phyloP scores from a whole-genome alignment of 2,329 filamentous ascomycete genomes.

The Ceratocystis cacaofunesta region DNA sequence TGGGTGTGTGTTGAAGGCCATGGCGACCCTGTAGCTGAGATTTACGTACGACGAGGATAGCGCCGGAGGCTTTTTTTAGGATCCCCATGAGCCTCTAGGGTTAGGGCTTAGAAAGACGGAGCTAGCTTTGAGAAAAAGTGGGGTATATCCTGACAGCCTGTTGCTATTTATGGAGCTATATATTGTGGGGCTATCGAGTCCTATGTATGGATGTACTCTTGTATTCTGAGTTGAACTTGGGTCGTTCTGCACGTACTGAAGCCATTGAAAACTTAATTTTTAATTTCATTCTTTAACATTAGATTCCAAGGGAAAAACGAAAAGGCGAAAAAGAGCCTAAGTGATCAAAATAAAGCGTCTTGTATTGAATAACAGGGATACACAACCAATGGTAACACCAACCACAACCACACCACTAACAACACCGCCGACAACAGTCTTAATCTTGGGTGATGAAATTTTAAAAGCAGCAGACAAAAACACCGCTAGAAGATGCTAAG shows the following conservation, averaged over 20 bases:
- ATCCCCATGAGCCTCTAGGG: not conserved
- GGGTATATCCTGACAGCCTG: not conserved
- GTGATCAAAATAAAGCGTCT: no score
- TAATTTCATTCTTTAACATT: not conserved
- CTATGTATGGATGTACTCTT: no score
- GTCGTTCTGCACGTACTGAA: not conserved
- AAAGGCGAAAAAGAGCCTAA: no score
- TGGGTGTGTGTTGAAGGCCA: constrained; percentile 53
- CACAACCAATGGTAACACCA: no score
- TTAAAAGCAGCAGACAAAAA: not conserved
- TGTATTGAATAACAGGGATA: no score
- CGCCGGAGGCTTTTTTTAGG: not conserved
- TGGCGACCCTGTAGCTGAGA: constrained; percentile 54
- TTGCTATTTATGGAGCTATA: not conserved
- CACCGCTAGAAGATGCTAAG: not conserved
- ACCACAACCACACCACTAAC: no score
- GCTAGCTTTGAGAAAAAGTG: not conserved
- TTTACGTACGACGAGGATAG: constrained; percentile 36
- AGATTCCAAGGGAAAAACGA: not conserved
- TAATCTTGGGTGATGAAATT: no score
- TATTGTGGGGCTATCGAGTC: not conserved
- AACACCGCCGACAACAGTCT: no score
- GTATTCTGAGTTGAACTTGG: no score
- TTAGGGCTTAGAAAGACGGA: not conserved
- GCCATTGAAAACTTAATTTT: not conserved